These are phyloP conservation scores for Monosporascus sp. DNA, from an alignment of 2,329 filamentous ascomycete species.

Conservation along the genomic window DNA sequence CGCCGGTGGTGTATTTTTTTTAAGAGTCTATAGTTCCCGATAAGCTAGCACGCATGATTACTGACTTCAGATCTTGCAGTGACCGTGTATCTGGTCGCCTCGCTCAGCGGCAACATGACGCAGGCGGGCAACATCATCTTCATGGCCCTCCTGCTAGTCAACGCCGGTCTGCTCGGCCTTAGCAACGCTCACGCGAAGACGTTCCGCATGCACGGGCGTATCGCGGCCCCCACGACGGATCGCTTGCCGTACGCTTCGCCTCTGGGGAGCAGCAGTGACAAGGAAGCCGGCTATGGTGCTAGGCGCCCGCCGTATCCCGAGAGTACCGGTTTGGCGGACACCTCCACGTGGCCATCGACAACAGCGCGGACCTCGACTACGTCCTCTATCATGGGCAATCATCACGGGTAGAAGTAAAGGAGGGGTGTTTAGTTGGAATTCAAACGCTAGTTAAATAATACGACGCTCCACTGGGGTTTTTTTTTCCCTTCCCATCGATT, in stretches of 20 bases:
- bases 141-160: constrained; percentile 44
- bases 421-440: background rate
- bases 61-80: constrained; percentile 18
- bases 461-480: no score
- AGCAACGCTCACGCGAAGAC: constrained; percentile 45
- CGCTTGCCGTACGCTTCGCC: constrained; percentile 9
- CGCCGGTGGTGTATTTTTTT: no score
- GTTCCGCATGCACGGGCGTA: constrained; percentile 46
- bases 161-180: constrained; percentile 46
- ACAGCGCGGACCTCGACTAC: background rate
- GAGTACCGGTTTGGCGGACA: background rate
- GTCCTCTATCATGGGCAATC: background rate
- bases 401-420: background rate
- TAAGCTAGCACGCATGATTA: no score
- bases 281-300: background rate
- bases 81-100: constrained; percentile 52
- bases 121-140: constrained; percentile 47
- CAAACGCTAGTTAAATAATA: background rate
- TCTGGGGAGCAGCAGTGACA: background rate
- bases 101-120: constrained; percentile 49
- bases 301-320: constrained; percentile 3
- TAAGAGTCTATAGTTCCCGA: no score
- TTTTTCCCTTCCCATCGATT: no score
- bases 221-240: constrained; percentile 30
- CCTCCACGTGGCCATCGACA: background rate